Percentiles rank a stretch among this genome's conserved stretches.
Conservation (phyloP, 2,329 filamentous ascomycete genomes). For the Trichoderma asperellum region DNA sequence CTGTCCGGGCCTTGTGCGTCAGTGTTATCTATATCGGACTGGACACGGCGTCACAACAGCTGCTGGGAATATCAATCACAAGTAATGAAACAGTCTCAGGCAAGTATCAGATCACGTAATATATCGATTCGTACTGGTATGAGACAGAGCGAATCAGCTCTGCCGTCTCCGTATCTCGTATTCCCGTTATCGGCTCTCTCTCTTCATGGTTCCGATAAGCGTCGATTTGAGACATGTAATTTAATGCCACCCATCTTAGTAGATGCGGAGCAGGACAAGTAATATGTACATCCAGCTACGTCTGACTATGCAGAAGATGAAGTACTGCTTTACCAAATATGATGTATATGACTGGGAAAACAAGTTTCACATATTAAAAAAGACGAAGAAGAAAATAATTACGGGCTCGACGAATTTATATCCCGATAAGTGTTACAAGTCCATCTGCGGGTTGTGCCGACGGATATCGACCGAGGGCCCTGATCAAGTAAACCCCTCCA, state of each 20-base stretch:
- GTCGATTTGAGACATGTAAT: neutral
- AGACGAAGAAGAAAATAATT: neutral
- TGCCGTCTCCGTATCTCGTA: neutral
- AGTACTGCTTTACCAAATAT: too few species aligned
- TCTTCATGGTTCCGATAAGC: constrained; percentile 13
- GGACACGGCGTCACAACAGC: neutral
- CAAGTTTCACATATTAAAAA: neutral
- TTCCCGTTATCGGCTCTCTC: neutral
- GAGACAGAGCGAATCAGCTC: constrained; percentile 3
- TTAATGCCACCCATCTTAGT: too few species aligned
- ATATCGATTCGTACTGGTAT: neutral
- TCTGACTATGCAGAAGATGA: too few species aligned
- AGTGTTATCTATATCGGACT: constrained; percentile 8
- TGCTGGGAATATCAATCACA: neutral
- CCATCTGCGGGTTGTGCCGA: neutral
- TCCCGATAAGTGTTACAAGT: neutral
- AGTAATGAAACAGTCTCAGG: neutral
- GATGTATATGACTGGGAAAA: neutral
- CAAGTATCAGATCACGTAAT: neutral
- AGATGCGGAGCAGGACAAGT: too few species aligned
- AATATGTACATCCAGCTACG: too few species aligned
- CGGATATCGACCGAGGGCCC: constrained; percentile 5
- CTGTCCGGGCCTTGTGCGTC: neutral
- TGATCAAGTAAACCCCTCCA: neutral
- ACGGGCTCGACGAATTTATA: neutral